Percentiles rank a stretch among this genome's conserved stretches.
Conservation (phyloP, 2,329 filamentous ascomycete species). For the Pseudocercospora crystallina region DNA sequence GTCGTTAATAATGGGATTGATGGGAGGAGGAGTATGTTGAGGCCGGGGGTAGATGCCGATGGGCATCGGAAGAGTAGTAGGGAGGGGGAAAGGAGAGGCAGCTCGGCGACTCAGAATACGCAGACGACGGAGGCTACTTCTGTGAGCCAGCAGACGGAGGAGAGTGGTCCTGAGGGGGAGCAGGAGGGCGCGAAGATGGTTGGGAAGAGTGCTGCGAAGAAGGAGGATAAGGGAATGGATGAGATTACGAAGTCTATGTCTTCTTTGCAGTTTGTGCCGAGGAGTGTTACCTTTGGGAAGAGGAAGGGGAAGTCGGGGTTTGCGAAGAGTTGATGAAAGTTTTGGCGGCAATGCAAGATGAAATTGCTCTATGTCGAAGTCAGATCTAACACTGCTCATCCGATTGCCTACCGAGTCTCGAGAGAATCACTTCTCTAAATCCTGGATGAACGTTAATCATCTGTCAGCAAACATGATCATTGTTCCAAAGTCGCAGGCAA, state of each 20-base stretch:
- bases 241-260: slow-evolving; percentile 24
- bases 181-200: background rate
- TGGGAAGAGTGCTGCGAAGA: background rate
- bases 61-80: slow-evolving; percentile 35
- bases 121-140: slow-evolving; percentile 25
- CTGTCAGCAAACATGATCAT: too few relatives aligned
- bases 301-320: slow-evolving; percentile 25
- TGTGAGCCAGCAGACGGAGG: slow-evolving; percentile 16
- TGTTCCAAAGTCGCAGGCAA: too few relatives aligned
- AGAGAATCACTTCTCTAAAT: too few relatives aligned
- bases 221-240: slow-evolving; percentile 14
- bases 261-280: slow-evolving; percentile 25
- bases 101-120: slow-evolving; percentile 21
- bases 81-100: slow-evolving; percentile 23
- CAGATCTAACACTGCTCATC: too few relatives aligned
- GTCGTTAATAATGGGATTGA: slow-evolving; percentile 90
- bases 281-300: slow-evolving; percentile 26
- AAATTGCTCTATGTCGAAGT: too few relatives aligned
- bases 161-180: slow-evolving; percentile 1
- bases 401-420: too few relatives aligned
- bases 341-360: too few relatives aligned
- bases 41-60: slow-evolving; percentile 47
- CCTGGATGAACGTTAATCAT: too few relatives aligned
- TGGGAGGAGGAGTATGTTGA: slow-evolving; percentile 73
- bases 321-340: slow-evolving; percentile 22